These are phyloP conservation scores for Arctium minus DNA, from an alignment of 129 eudicot genomes.

Conservation along the genomic window DNA sequence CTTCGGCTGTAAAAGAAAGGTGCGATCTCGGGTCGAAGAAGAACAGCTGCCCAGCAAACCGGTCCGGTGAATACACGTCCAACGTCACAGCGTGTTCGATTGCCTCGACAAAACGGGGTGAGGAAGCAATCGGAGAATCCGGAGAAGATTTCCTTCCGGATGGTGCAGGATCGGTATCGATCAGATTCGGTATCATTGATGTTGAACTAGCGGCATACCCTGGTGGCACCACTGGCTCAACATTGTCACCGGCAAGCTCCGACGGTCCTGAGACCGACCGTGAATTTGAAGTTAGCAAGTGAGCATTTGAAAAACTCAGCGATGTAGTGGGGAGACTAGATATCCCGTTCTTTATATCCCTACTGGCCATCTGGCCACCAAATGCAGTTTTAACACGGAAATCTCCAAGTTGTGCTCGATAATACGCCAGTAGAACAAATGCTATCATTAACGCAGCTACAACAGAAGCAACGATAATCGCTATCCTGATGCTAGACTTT, in stretches of 20 bases:
- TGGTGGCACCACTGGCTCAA: constrained; percentile 46
- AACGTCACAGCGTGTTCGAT: constrained; percentile 68
- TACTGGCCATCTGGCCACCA: constrained; percentile 44
- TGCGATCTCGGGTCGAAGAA: constrained; percentile 67
- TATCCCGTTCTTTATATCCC: constrained; percentile 62
- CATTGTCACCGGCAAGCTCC: constrained; percentile 51
- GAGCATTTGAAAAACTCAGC: constrained; percentile 81
- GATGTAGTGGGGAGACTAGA: constrained; percentile 60
- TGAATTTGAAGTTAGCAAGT: constrained; percentile 75
- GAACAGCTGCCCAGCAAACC: constrained; percentile 81
- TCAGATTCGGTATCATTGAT: constrained; percentile 38
- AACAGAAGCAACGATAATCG: constrained; percentile 75
- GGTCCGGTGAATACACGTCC: constrained; percentile 93
- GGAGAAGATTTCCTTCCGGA: constrained; percentile 82
- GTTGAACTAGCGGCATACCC: constrained; percentile 34
- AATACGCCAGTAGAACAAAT: constrained; percentile 64
- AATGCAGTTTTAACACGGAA: constrained; percentile 56
- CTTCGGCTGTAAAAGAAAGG: constrained; percentile 80
- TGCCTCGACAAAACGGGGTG: constrained; percentile 70
- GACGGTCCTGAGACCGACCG: constrained; percentile 73
- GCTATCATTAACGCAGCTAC: constrained; percentile 85
- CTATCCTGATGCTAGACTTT: constrained; percentile 58
- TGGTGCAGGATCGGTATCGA: constrained; percentile 49
- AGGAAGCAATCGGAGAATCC: constrained; percentile 70
- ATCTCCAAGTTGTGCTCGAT: constrained; percentile 60